phyloP scores from a whole-genome alignment of 805 yeast genomes.

The Ogataea ganodermae region DNA sequence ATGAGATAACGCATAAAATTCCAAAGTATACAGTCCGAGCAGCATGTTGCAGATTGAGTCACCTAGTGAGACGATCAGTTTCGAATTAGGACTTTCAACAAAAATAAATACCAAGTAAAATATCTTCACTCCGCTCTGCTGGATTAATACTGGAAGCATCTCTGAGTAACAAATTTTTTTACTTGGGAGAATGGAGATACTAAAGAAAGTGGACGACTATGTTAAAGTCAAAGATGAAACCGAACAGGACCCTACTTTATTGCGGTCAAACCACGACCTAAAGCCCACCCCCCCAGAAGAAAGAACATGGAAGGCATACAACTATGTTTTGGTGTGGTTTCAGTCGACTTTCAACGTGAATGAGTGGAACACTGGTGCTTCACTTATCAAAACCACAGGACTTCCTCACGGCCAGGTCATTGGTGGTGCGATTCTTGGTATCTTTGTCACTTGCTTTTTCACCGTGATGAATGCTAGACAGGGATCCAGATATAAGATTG shows the following conservation, averaged over 20 bases:
- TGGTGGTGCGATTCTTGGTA: conserved; percentile 18
- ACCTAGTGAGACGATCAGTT: too few species aligned
- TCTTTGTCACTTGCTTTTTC: conserved; percentile 20
- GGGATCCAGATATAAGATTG: conserved; percentile 33
- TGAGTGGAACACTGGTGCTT: conserved; percentile 34
- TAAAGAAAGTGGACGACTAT: conserved; percentile 29
- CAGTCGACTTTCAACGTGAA: conserved; percentile 30
- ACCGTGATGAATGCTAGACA: conserved; percentile 21
- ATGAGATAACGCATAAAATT: too few species aligned
- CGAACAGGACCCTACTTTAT: conserved; percentile 25
- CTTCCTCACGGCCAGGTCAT: conserved; percentile 13
- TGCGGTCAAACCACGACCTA: conserved; percentile 38
- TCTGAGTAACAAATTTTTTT: neutral
- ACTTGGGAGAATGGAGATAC: conserved; percentile 25
- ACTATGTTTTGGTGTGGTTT: conserved; percentile 26
- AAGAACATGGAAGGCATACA: conserved; percentile 38
- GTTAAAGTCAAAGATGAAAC: conserved; percentile 19
- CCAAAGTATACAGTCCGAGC: too few species aligned
- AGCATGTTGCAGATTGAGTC: too few species aligned
- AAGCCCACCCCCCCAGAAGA: conserved; percentile 39
- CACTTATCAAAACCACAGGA: conserved; percentile 13
- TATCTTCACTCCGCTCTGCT: neutral
- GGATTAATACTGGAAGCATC: neutral
- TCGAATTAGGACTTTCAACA: neutral
- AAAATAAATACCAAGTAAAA: neutral